Conservation (phyloP, 2,329 filamentous ascomycete species). For the Trichophyton benhamiae region DNA sequence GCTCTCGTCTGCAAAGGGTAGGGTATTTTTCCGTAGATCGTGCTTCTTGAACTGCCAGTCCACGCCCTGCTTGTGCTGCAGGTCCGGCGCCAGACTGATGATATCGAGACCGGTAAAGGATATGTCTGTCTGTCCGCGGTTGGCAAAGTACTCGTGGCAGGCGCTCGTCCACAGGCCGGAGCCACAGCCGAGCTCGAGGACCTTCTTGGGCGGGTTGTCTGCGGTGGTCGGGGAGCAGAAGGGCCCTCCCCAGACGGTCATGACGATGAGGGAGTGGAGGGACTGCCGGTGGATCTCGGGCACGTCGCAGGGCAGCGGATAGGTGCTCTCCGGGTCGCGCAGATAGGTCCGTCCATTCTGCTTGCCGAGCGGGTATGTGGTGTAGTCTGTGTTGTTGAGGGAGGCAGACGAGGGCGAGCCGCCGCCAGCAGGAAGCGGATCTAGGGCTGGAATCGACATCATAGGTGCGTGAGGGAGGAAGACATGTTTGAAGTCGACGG, state of each 20-base stretch:
- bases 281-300: conserved; percentile 79
- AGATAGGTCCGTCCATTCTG: conserved; percentile 75
- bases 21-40: conserved; percentile 61
- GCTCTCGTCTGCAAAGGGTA: conserved; percentile 66
- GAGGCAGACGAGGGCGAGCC: conserved; percentile 26
- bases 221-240: conserved; percentile 59
- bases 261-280: conserved; percentile 66
- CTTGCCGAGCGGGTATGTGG: conserved; percentile 49
- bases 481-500: conserved; percentile 9
- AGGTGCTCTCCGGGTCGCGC: conserved; percentile 56
- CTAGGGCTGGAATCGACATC: conserved; percentile 12
- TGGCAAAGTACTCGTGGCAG: conserved; percentile 67
- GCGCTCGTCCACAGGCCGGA: conserved; percentile 81
- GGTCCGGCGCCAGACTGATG: conserved; percentile 54
- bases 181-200: conserved; percentile 80
- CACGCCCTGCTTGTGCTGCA: conserved; percentile 55
- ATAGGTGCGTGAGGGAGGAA: conserved; percentile 20
- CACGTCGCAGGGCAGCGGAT: conserved; percentile 81
- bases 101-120: conserved; percentile 76
- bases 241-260: conserved; percentile 68
- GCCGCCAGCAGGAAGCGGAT: conserved; percentile 10
- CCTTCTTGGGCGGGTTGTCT: conserved; percentile 57
- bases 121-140: conserved; percentile 55
- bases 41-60: conserved; percentile 83
- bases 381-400: conserved; percentile 27